Base-by-base conservation (phyloP, 2,329 filamentous ascomycete genomes). In the Fusarium liriodendri region DNA sequence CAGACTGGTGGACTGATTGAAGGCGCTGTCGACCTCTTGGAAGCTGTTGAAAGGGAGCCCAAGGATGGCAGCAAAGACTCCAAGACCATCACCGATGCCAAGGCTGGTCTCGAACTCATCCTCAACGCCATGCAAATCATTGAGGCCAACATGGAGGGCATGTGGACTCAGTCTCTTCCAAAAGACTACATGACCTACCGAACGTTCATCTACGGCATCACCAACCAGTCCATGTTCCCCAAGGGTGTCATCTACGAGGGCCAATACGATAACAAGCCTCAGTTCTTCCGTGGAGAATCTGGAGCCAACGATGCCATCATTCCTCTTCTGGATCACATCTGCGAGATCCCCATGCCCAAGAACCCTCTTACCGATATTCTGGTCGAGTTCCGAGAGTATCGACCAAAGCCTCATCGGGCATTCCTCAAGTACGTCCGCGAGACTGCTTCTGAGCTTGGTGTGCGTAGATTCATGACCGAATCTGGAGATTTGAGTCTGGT, bases 151-250 rank as follows among this genome's bases (percentile, higher is more conserved):
- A 97, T 97, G 94, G 94, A 97, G 81, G 89, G 86, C 27, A 98
- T 98, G 96, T 98, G 95, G 96, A 89, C 88, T 69, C 94, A 95
- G 82, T 97, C 94, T 65, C 93, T 94, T 77, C 95, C 95, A 3
- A 88, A 89, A 20, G 90, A 95, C 75, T 98, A 98, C 85, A 94
- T 93, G 68, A 93, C 90, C 76, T 98, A 98, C 89, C 93, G 95
- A 45, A 97, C 96, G 13, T 98, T 98, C 86, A 98, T 98, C 85
- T 98, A 98, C 80, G 96, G 96, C 77, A 98, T 98, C 83, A 97
- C 95, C 2, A 93, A 90, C 57, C 95, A 98, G 84, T 92, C 91
- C 78, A 98, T 98, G 95, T 98, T 98, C 83, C 95, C 95, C 10
- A 87, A 95, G 72, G 96, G 96, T 10, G 96, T 98, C 9, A 84